Evolutionary conservation across 352 stramenopile species (phyloP), one percentile per base, ranked within the genome.

Genomic region (Phytophthora fragariae): DNA sequence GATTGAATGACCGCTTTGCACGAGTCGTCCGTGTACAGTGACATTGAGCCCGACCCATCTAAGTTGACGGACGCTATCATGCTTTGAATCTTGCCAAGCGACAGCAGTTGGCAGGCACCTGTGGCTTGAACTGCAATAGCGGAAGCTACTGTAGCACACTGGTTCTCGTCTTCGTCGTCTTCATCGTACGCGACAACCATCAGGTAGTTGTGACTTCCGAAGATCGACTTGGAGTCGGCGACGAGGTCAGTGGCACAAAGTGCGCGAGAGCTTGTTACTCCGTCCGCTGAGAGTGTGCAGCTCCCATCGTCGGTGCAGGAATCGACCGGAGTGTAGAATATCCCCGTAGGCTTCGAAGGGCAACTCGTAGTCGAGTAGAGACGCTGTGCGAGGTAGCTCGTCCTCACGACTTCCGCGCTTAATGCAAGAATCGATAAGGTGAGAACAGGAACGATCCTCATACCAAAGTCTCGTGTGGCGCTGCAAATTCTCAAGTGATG

Each of bases 151-250:
- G 24, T 39, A 12, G 10, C 27, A 27, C 52, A 57, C 52, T 57
- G 14, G 14, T 5, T 29, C 24, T 57, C 52, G 24, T 39, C 52
- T 9, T 57, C 52, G 1, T 57, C 52, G 27, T 57, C 52, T 41
- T 57, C 52, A 17, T 57, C 52, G 27, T 57, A 57, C 52, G 52
- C 52, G 12, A 57, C 52, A 19, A 57, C 52, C 52, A 57, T 39
- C 10, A 57, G 27, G 27, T 24, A 57, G 21, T 39, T 29, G 14
- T 39, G 21, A 37, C 27, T 29, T 37, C 27, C 52, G 7, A 41
- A 37, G 15, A 24, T 19, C 6, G 52, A 41, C 24, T 57, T 57
- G 27, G 27, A 24, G 17, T 57, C 11, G 27, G 27, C 27, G 9
- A 19, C 27, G 14, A 29, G 52, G 24, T 57, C 52, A 8, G 27